These are phyloP conservation scores for Leishmania turanica DNA, from an alignment of 208 protist genomes.

Conservation along the genomic window DNA sequence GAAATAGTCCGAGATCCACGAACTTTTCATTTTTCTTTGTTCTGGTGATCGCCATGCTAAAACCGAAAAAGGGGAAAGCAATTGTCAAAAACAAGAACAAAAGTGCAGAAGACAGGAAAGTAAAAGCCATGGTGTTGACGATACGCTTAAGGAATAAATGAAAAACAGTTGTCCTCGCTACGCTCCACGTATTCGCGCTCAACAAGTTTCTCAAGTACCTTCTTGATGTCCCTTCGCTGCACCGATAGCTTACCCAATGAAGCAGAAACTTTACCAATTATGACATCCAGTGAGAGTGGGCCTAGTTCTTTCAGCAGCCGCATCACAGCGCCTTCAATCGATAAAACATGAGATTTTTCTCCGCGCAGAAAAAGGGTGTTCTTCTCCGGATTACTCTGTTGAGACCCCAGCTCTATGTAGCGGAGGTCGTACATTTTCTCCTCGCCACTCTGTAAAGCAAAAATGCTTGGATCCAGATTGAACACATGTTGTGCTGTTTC, in stretches of 20 bases:
- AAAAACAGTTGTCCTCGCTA: conserved; percentile 13
- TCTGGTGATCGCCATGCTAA: not conserved
- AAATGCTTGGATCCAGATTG: not conserved
- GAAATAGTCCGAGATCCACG: not conserved
- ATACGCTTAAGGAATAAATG: conserved; percentile 21
- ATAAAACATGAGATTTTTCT: conserved; percentile 26
- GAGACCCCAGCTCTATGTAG: conserved; percentile 19
- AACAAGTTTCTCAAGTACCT: conserved; percentile 34
- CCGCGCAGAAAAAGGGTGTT: conserved; percentile 16
- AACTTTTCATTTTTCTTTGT: not conserved
- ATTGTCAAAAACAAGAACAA: not conserved
- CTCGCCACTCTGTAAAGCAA: not conserved
- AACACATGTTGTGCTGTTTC: conserved; percentile 21
- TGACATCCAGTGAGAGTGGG: conserved; percentile 17
- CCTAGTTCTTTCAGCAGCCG: conserved; percentile 21
- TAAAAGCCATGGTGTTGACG: not conserved
- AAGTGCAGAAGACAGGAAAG: not conserved
- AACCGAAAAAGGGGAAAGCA: not conserved
- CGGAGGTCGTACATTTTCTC: conserved; percentile 22
- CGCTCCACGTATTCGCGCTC: conserved; percentile 31
- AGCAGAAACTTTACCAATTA: conserved; percentile 9
- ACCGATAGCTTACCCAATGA: conserved; percentile 10
- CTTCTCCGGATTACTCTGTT: conserved; percentile 29
- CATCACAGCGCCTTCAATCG: conserved; percentile 22
- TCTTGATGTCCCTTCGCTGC: conserved; percentile 28